Base-by-base conservation (phyloP, 805 yeast genomes). In the Sugiyamaella chiloensis region DNA sequence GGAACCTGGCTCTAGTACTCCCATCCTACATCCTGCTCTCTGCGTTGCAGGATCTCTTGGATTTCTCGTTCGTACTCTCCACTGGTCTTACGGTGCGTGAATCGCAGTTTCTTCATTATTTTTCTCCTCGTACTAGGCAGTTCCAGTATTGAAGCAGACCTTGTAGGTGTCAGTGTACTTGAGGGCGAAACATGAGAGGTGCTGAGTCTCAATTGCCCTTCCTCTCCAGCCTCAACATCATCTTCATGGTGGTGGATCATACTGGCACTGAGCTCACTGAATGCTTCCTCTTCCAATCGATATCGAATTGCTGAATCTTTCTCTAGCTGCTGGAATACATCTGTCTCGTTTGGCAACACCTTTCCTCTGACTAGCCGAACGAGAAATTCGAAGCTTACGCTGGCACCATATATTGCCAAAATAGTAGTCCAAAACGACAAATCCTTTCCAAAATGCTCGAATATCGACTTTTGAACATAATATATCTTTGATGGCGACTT, bases 361-460 rank as follows among this genome's bases (percentile, higher is more conserved):
- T 78, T 73, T 23, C 70, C 71, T 53, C 81, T 76, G 39, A 81
- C 56, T 1, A 82, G 74, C 53, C 83, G 81, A 44, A 80, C 62
- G 4, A 84, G 60, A 32, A 86, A 65, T 61, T 93, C 98, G 50
- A 85, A 67, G 31, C 81, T 64, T 11, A 86, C 55, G 2, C 91
- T 85, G 45, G 87, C 69, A 0, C 78, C 66, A 0, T 72, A 63
- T 16, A 85, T 61, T 1, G 81, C 73, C 24, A 87, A 60, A 27
- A 86, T 67, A 0, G 87, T 65, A 1, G 87, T 87, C 98, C 98
- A 93, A 80, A 89, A 91, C 0, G 86, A 74, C n/a, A 72, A 63
- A 61, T 93, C 97, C 17, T 55, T 66, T 19, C 98, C 98, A 69
- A 87, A 88, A 44, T 79, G 79, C 42, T 80, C 65, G 49, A 74